These are phyloP conservation scores for Vaccinium darrowii DNA, from an alignment of 148 eudicot genomes.

Conservation along the genomic window DNA sequence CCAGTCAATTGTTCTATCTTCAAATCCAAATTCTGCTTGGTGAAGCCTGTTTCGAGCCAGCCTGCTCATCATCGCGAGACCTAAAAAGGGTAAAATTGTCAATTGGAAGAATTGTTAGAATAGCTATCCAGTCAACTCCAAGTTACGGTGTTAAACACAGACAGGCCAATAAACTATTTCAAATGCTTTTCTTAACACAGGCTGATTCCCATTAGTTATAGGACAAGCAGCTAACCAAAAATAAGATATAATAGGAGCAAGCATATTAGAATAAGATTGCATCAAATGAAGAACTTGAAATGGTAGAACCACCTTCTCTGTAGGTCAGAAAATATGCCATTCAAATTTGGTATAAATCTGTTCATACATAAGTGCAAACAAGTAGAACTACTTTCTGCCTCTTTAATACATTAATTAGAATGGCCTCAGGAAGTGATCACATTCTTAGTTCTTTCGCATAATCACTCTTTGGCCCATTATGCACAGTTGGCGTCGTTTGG, in stretches of 20 bases:
- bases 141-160: not conserved
- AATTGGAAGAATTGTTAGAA: not conserved
- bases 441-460: not conserved
- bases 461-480: not conserved
- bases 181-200: not conserved
- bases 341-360: not conserved
- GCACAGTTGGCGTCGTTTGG: not conserved
- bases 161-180: not conserved
- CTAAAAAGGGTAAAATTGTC: conserved; percentile 28
- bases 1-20: conserved; percentile 61
- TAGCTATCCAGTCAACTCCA: not conserved
- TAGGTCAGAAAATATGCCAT: not conserved
- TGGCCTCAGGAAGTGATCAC: not conserved
- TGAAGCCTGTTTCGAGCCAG: conserved; percentile 63
- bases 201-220: not conserved
- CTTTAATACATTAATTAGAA: not conserved
- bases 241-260: not conserved
- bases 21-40: conserved; percentile 41
- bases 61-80: conserved; percentile 69
- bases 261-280: not conserved
- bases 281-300: not conserved
- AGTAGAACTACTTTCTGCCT: not conserved
- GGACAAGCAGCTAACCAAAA: not conserved
- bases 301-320: not conserved
- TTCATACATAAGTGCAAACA: not conserved